A percentile compares a stretch with the other conserved stretches of the same genome.
Conservation (phyloP, 2,329 filamentous ascomycete species). For the Phialophora chinensis region DNA sequence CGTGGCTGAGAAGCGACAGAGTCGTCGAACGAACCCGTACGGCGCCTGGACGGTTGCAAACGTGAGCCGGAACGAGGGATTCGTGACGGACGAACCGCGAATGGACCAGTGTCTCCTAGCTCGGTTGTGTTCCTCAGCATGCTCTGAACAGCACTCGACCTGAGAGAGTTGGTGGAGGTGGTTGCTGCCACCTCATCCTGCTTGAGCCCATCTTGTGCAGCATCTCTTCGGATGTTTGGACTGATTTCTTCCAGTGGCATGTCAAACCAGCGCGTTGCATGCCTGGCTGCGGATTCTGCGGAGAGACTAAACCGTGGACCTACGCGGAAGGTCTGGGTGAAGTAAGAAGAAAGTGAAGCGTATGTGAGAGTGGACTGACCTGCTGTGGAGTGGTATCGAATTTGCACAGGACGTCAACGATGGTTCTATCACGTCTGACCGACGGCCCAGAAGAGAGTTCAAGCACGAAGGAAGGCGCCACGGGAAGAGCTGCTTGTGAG, state of each 20-base stretch:
- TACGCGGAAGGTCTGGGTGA: neutral
- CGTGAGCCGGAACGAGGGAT: conserved; percentile 45
- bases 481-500: neutral
- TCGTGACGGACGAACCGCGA: conserved; percentile 59
- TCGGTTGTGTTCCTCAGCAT: conserved; percentile 72
- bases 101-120: conserved; percentile 68
- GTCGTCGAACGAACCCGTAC: conserved; percentile 35
- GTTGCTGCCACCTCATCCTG: conserved; percentile 10
- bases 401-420: neutral
- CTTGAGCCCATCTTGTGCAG: conserved; percentile 20
- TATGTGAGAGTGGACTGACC: neutral
- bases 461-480: neutral
- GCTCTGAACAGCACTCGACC: conserved; percentile 63
- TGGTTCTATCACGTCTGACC: neutral
- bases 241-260: conserved; percentile 38
- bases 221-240: conserved; percentile 32
- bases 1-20: conserved; percentile 32
- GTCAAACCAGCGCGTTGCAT: conserved; percentile 14
- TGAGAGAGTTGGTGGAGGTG: conserved; percentile 24
- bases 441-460: neutral
- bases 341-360: conserved; percentile 10
- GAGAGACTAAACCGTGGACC: neutral
- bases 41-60: conserved; percentile 27
- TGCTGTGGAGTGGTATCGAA: neutral
- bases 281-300: neutral